Conservation (phyloP, 2,329 filamentous ascomycete genomes). For the Colletotrichum sp. region DNA sequence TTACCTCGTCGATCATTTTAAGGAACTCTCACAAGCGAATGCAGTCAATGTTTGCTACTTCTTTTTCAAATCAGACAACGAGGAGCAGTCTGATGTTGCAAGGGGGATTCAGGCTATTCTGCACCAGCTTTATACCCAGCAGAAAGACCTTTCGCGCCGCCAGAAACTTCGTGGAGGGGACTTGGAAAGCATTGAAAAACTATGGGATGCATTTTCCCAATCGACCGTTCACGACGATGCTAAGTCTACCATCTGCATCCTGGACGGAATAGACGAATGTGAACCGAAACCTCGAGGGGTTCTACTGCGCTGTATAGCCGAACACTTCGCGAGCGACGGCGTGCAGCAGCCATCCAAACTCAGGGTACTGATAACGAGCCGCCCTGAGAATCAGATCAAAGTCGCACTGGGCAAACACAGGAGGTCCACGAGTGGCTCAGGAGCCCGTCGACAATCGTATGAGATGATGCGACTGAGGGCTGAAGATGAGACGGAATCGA, state of each 20-base stretch:
- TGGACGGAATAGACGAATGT: conserved; percentile 26
- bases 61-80: conserved; percentile 23
- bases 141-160: background rate
- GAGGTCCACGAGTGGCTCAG: background rate
- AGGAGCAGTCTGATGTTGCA: conserved; percentile 9
- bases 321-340: background rate
- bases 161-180: background rate
- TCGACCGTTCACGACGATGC: background rate
- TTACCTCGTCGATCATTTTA: conserved; percentile 18
- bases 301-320: conserved; percentile 9
- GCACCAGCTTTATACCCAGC: conserved; percentile 15
- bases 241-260: conserved; percentile 20
- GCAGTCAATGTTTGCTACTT: conserved; percentile 21
- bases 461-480: conserved; percentile 18
- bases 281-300: background rate
- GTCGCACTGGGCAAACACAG: conserved; percentile 2
- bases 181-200: background rate
- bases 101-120: conserved; percentile 5
- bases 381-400: conserved; percentile 24
- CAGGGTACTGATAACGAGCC: conserved; percentile 25
- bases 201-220: background rate
- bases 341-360: background rate
- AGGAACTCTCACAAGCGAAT: background rate
- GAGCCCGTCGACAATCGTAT: background rate
- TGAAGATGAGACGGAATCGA: conserved; percentile 21